Evolutionary conservation across 805 yeast species (phyloP).

Genomic region (Kodamaea hsintzibuensis): DNA sequence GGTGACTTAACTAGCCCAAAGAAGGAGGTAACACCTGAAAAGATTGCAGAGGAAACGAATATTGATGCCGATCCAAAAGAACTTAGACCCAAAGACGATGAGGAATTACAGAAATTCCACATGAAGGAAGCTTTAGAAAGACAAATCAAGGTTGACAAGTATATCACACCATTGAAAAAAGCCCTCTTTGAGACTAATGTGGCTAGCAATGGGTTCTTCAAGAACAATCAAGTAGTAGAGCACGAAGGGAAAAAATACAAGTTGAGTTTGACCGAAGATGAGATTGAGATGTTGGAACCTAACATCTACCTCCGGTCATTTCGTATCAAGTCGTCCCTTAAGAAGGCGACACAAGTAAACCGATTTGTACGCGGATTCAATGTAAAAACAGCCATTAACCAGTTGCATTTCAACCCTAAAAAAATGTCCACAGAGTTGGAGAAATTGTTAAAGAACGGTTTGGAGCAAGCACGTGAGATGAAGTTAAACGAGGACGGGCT

Average conservation of each 20-base stretch:
- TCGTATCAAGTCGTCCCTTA: conserved; percentile 84
- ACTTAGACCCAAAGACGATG: conserved; percentile 32
- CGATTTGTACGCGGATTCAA: conserved; percentile 73
- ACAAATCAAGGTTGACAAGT: conserved; percentile 54
- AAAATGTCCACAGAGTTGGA: conserved; percentile 78
- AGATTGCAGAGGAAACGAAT: conserved; percentile 8
- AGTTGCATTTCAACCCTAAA: conserved; percentile 84
- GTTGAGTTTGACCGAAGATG: conserved; percentile 58
- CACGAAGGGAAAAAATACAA: conserved; percentile 50
- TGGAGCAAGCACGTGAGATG: conserved; percentile 63
- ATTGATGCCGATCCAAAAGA: conserved; percentile 15
- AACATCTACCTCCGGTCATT: conserved; percentile 77
- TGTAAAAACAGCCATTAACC: conserved; percentile 81
- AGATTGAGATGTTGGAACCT: conserved; percentile 82
- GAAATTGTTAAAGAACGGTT: conserved; percentile 69
- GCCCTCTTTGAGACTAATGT: conserved; percentile 64
- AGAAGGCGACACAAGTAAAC: conserved; percentile 79
- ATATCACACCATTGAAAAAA: conserved; percentile 71
- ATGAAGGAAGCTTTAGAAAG: conserved; percentile 42
- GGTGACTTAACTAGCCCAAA: conserved; percentile 33
- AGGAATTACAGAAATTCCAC: conserved; percentile 48
- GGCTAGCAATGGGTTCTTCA: conserved; percentile 63
- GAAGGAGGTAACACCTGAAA: conserved; percentile 8
- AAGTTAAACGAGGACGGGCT: conserved; percentile 61
- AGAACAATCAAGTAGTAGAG: conserved; percentile 53